A percentile compares a stretch with the other conserved stretches of the same genome.
Evolutionary conservation across 2,329 filamentous ascomycete genomes (phyloP).

Genomic region (Aphanocladium album): DNA sequence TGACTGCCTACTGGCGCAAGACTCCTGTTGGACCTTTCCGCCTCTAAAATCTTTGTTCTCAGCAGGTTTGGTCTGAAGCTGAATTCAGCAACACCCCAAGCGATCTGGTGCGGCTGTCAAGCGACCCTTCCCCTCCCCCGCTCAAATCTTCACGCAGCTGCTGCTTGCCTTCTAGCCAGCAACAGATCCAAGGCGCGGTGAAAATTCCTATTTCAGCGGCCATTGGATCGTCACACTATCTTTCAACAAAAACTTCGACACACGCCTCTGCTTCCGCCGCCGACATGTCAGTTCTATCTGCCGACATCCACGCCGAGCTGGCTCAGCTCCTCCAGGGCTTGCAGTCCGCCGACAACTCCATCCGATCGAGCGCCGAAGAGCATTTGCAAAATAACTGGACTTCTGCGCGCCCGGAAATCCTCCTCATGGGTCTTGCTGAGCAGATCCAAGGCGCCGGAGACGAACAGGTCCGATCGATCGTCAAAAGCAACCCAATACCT

Average conservation of each 20-base stretch:
- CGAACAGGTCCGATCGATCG: constrained; percentile 50
- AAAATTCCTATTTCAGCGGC: background rate
- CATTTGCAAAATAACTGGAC: constrained; percentile 91
- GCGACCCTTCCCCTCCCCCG: constrained; percentile 6
- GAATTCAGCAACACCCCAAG: background rate
- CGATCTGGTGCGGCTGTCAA: background rate
- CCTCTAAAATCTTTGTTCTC: background rate
- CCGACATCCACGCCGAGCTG: constrained; percentile 80
- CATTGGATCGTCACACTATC: background rate
- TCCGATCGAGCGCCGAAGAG: constrained; percentile 82
- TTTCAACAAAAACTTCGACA: background rate
- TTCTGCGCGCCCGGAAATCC: constrained; percentile 69
- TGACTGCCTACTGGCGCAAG: background rate
- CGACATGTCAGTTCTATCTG: constrained; percentile 77
- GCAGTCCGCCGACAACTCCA: constrained; percentile 81
- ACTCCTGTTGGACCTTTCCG: background rate
- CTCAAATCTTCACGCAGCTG: background rate
- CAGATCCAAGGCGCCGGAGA: constrained; percentile 79
- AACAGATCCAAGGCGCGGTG: background rate
- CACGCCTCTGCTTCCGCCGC: constrained; percentile 15
- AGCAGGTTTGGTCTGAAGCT: background rate
- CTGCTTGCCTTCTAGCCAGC: background rate
- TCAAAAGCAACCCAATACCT: background rate
- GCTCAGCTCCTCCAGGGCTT: constrained; percentile 81
- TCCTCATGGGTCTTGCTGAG: constrained; percentile 91